Base-by-base conservation (phyloP, 2,329 filamentous ascomycete genomes). In the Hypocrella siamensis region DNA sequence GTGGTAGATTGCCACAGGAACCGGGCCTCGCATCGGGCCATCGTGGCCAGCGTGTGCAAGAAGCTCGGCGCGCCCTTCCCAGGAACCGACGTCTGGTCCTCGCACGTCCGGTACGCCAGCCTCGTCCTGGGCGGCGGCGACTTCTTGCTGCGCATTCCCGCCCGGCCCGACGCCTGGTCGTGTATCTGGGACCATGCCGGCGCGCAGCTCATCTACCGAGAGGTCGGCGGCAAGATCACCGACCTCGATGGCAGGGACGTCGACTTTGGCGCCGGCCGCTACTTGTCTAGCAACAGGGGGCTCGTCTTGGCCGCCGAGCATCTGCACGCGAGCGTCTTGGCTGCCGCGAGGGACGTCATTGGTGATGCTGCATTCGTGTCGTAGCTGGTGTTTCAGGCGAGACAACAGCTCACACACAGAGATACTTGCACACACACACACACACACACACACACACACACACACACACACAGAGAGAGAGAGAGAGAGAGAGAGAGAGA, bases 121-220 rank as follows among this genome's bases (percentile, higher is more conserved):
- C 44, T 58, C 17, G 45, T 56, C 22, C 30, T 58, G 12, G 55
- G 55, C 28, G 51, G 51, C 14, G 54, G 47, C 7, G 48, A 56
- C 37, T 35, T 53, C 18, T 47, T 53, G 30, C 34, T 58, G 17
- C 46, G 55, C 5, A 39, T 55, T 10, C 52, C 48, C 9, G 32
- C 40, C 12, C 34, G 33, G 2, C 26, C 26, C 12, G 32, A 31
- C 6, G 35, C 40, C 14, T 38, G 37, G 22, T 49, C 52, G 34
- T 52, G 46, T 31, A 42, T 57, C 24, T 60, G 67, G 68, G 68
- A 73, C 38, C 68, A 73, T 38, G 67, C 67, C 0, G 68, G 67
- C 5, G 66, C 67, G 1, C 69, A 71, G 58, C 50, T 73, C 35
- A 51, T 72, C 19, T 64, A 69, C 34, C 60, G 65, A 34, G 68